These are phyloP conservation scores for Saccharomycopsis selenospora DNA, from an alignment of 805 yeast genomes.

Conservation along the genomic window DNA sequence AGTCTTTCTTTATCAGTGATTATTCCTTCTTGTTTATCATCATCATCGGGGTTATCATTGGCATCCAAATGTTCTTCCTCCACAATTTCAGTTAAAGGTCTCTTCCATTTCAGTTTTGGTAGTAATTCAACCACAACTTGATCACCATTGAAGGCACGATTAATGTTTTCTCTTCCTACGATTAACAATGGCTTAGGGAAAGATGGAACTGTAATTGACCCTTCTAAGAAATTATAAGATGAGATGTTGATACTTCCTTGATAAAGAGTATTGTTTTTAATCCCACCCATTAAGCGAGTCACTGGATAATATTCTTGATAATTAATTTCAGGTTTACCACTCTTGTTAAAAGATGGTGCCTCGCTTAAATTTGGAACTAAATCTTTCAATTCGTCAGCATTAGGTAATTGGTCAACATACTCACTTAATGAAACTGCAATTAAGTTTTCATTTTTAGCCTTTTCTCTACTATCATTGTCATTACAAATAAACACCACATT, in stretches of 20 bases:
- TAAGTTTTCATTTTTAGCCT: constrained; percentile 49
- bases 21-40: constrained; percentile 37
- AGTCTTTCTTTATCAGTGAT: constrained; percentile 67
- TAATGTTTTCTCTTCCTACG: constrained; percentile 75
- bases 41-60: constrained; percentile 46
- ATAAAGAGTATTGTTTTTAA: constrained; percentile 76
- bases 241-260: constrained; percentile 80
- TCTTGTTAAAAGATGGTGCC: constrained; percentile 29
- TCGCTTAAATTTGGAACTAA: constrained; percentile 56
- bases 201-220: constrained; percentile 61
- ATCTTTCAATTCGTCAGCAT: constrained; percentile 69
- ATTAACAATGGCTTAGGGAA: constrained; percentile 77
- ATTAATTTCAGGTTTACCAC: constrained; percentile 40
- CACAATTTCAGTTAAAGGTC: constrained; percentile 69
- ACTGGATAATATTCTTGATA: constrained; percentile 75
- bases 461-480: constrained; percentile 57
- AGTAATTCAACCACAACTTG: constrained; percentile 83
- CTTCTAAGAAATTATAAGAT: constrained; percentile 84
- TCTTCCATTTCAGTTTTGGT: constrained; percentile 82
- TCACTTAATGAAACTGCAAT: constrained; percentile 44
- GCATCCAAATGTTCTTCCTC: constrained; percentile 65
- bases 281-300: constrained; percentile 83
- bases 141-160: constrained; percentile 90
- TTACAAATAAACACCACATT: constrained; percentile 61
- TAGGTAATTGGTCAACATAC: constrained; percentile 66